A percentile compares a stretch with the other conserved stretches of the same genome.
phyloP scores from a whole-genome alignment of 805 yeast genomes.

The Saccharomyces jurei region DNA sequence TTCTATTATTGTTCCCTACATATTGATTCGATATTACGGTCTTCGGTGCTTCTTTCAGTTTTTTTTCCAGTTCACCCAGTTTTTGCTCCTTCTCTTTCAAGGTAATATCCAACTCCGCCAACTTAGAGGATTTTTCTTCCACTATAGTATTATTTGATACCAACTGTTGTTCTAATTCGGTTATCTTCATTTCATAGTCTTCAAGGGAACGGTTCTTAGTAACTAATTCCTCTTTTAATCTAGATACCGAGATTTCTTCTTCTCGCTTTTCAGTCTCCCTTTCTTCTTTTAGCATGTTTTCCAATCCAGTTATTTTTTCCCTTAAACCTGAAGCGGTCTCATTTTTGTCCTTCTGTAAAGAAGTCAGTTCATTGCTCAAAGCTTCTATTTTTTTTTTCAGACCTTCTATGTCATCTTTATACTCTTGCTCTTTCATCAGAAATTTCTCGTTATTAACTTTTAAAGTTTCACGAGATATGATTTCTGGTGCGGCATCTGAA shows the following conservation, averaged over 20 bases:
- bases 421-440: constrained; percentile 12
- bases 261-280: background rate
- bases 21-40: background rate
- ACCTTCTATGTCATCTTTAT: constrained; percentile 1
- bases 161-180: background rate
- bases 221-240: background rate
- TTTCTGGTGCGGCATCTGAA: constrained; percentile 7
- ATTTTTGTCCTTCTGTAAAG: background rate
- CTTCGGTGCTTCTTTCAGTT: background rate
- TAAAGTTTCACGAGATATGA: background rate
- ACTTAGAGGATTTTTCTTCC: constrained; percentile 1
- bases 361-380: constrained; percentile 1
- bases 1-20: constrained; percentile 3
- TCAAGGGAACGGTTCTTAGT: background rate
- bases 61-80: background rate
- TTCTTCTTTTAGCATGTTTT: background rate
- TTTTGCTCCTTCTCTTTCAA: background rate
- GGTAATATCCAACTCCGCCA: background rate
- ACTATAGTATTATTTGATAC: background rate
- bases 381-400: constrained; percentile 1
- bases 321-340: background rate
- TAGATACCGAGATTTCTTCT: background rate
- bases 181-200: background rate
- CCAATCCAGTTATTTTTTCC: background rate
- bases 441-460: background rate